A percentile compares a stretch with the other conserved stretches of the same genome.
Evolutionary conservation across 208 protist species (phyloP).

Genomic region (Trypanosoma vivax): DNA sequence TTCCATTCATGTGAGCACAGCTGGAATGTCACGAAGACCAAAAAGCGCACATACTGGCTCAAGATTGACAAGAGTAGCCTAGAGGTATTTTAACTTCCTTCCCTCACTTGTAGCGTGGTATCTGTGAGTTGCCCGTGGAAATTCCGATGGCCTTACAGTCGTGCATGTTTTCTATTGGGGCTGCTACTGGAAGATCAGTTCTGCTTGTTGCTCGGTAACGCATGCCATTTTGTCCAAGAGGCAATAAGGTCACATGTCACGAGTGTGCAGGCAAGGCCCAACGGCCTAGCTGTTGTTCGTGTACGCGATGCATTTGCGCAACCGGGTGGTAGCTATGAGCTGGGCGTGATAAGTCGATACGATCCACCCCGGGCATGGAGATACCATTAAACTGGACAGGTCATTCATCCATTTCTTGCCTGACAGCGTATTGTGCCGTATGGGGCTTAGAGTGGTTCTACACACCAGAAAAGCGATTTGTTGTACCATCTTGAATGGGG

Average conservation of each 20-base stretch:
- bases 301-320: neutral
- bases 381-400: too few relatives aligned
- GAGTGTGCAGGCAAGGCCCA: conserved; percentile 11
- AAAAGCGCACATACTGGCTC: too few relatives aligned
- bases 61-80: too few relatives aligned
- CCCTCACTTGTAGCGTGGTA: too few relatives aligned
- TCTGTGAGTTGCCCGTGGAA: too few relatives aligned
- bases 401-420: neutral
- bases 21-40: too few relatives aligned
- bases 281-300: conserved; percentile 13
- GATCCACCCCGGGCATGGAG: too few relatives aligned
- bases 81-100: too few relatives aligned
- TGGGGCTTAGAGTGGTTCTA: neutral
- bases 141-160: too few relatives aligned
- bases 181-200: conserved; percentile 10
- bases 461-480: conserved; percentile 17
- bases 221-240: conserved; percentile 10
- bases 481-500: conserved; percentile 18
- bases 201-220: conserved; percentile 8
- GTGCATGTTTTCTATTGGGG: too few relatives aligned
- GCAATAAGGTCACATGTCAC: conserved; percentile 13
- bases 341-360: too few relatives aligned
- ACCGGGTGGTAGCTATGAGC: neutral
- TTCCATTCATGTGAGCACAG: too few relatives aligned
- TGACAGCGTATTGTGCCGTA: neutral